Percentiles rank a stretch among this genome's conserved stretches.
These are phyloP conservation scores for Penicillium sp. DNA, from an alignment of 2,329 filamentous ascomycete species.

Conservation along the genomic window DNA sequence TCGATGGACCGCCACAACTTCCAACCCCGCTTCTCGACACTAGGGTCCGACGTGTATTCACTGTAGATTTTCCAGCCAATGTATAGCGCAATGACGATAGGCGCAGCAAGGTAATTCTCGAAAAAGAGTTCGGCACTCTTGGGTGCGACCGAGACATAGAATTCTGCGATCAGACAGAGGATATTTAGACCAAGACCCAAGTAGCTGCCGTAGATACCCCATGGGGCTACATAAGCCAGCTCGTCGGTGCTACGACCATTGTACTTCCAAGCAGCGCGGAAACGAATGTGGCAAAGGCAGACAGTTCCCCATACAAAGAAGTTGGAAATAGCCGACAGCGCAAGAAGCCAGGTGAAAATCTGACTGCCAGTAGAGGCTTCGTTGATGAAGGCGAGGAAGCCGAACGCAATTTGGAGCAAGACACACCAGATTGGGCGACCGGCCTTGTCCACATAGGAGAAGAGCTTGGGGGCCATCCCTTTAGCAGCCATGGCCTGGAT, in stretches of 20 bases:
- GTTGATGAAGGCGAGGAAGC: conserved; percentile 40
- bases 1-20: conserved; percentile 14
- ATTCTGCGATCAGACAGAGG: conserved; percentile 52
- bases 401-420: conserved; percentile 36
- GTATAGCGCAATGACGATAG: conserved; percentile 42
- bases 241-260: conserved; percentile 61
- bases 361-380: conserved; percentile 43
- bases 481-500: conserved; percentile 51
- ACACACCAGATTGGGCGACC: conserved; percentile 44
- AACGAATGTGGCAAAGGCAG: conserved; percentile 64
- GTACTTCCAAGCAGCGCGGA: conserved; percentile 57
- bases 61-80: conserved; percentile 35
- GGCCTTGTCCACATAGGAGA: conserved; percentile 44
- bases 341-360: conserved; percentile 63
- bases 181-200: conserved; percentile 56
- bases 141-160: conserved; percentile 27
- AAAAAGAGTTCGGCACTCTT: conserved; percentile 44
- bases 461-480: conserved; percentile 42
- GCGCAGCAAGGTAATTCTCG: conserved; percentile 44
- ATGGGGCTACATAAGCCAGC: conserved; percentile 59
- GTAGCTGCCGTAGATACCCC: conserved; percentile 61
- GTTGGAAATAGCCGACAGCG: conserved; percentile 59
- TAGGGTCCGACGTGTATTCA: conserved; percentile 18
- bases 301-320: conserved; percentile 66
- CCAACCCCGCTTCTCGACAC: conserved; percentile 21